phyloP scores from a whole-genome alignment of 176 grass and related monocot species.

The Rhynchospora pubera region DNA sequence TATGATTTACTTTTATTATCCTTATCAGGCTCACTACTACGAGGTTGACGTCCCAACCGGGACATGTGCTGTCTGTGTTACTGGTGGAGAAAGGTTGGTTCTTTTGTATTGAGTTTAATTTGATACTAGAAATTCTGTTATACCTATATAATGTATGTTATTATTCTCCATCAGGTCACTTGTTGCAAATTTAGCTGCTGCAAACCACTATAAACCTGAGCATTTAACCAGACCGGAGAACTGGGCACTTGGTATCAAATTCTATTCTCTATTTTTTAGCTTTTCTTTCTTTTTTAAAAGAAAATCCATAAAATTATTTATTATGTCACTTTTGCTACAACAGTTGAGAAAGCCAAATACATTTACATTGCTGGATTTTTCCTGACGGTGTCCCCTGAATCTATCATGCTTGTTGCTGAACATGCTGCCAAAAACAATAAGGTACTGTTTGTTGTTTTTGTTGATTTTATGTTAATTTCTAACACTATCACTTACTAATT shows the following conservation, averaged over 20 bases:
- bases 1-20: conserved; percentile 19
- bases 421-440: conserved; percentile 86
- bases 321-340: conserved; percentile 1
- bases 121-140: conserved; percentile 7
- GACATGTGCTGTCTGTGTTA: conserved; percentile 96
- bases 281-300: not conserved
- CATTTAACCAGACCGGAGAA: conserved; percentile 90
- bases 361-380: conserved; percentile 99
- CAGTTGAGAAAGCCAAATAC: conserved; percentile 98
- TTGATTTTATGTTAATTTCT: not conserved
- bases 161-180: conserved; percentile 61
- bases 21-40: conserved; percentile 80
- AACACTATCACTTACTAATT: not conserved
- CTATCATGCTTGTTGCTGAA: conserved; percentile 89
- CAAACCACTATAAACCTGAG: conserved; percentile 92
- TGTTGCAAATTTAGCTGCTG: conserved; percentile 78
- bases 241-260: conserved; percentile 71
- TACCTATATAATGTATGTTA: conserved; percentile 2
- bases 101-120: conserved; percentile 7
- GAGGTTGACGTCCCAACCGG: conserved; percentile 84
- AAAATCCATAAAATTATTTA: not conserved
- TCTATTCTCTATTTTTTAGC: not conserved
- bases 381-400: conserved; percentile 93
- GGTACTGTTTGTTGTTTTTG: conserved; percentile 31
- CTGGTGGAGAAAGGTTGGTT: conserved; percentile 83